Percentiles rank a stretch among this genome's conserved stretches.
These are phyloP conservation scores for Lepidium aucheri DNA, from an alignment of 345 rosid species.

Conservation along the genomic window DNA sequence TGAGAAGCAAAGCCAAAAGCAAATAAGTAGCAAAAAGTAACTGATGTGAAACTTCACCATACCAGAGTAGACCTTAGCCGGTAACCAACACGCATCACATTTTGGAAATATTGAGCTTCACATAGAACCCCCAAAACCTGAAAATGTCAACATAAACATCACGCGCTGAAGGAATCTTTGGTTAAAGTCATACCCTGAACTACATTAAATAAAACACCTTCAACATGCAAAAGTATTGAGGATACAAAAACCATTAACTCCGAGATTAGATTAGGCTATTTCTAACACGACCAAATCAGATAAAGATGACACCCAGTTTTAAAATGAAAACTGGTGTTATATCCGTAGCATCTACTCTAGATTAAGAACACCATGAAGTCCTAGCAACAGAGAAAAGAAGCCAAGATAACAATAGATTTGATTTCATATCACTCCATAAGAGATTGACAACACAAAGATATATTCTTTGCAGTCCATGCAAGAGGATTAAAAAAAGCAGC, in stretches of 20 bases:
- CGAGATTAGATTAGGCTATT: not conserved
- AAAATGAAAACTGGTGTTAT: not conserved
- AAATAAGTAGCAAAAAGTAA: not conserved
- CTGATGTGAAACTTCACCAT: constrained; percentile 22
- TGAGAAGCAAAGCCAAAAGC: not conserved
- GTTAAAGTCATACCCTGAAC: not conserved
- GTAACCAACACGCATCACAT: constrained; percentile 97
- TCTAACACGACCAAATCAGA: not conserved
- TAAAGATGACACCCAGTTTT: not conserved
- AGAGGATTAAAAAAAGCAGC: not conserved
- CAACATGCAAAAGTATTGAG: not conserved
- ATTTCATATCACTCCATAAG: not conserved
- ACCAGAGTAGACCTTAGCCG: constrained; percentile 91
- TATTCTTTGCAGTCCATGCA: constrained; percentile 32
- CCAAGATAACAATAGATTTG: not conserved
- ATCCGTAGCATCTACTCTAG: not conserved
- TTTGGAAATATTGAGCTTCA: constrained; percentile 98
- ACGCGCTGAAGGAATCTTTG: not conserved
- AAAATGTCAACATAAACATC: constrained; percentile 13
- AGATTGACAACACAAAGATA: constrained; percentile 15
- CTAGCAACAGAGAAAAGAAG: not conserved
- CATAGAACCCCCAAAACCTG: constrained; percentile 85
- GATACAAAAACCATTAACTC: not conserved
- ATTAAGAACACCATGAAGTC: not conserved
- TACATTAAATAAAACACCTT: not conserved